Evolutionary conservation across 805 yeast genomes (phyloP).

Genomic region (Ogataea ramenticola): DNA sequence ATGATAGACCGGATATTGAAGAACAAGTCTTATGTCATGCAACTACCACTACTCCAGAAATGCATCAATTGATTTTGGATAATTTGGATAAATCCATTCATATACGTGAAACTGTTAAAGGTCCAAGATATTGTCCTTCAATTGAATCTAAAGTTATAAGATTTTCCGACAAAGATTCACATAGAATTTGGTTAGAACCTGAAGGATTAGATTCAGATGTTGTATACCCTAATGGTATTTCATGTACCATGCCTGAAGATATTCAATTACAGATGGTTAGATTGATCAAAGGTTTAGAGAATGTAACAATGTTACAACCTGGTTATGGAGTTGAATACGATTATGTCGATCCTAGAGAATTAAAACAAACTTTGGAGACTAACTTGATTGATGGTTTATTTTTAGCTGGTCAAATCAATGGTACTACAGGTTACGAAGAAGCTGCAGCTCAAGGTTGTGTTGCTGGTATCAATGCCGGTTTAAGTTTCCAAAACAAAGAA

Average conservation of each 20-base stretch:
- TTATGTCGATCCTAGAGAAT: conserved; percentile 88
- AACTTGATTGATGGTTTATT: conserved; percentile 70
- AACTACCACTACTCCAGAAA: conserved; percentile 67
- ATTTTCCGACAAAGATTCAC: conserved; percentile 69
- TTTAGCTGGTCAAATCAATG: conserved; percentile 96
- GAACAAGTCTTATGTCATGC: conserved; percentile 65
- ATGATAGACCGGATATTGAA: conserved; percentile 55
- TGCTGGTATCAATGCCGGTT: conserved; percentile 94
- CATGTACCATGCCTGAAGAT: conserved; percentile 94
- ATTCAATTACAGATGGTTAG: conserved; percentile 70
- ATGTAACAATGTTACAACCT: conserved; percentile 84
- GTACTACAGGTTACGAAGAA: conserved; percentile 98
- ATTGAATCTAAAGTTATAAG: conserved; percentile 82
- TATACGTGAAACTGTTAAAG: conserved; percentile 87
- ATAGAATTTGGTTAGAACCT: conserved; percentile 92
- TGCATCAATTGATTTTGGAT: conserved; percentile 61
- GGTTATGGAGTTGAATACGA: conserved; percentile 99
- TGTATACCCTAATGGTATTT: conserved; percentile 95
- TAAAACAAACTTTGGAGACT: conserved; percentile 72
- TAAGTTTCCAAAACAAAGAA: conserved; percentile 32
- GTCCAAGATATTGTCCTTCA: conserved; percentile 97
- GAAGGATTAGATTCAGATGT: conserved; percentile 84
- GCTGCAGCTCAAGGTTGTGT: conserved; percentile 96
- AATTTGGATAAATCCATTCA: conserved; percentile 84
- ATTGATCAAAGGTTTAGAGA: conserved; percentile 82